Conservation (phyloP, 371 early-diverging fungal species). For the Mucor mucedo region DNA sequence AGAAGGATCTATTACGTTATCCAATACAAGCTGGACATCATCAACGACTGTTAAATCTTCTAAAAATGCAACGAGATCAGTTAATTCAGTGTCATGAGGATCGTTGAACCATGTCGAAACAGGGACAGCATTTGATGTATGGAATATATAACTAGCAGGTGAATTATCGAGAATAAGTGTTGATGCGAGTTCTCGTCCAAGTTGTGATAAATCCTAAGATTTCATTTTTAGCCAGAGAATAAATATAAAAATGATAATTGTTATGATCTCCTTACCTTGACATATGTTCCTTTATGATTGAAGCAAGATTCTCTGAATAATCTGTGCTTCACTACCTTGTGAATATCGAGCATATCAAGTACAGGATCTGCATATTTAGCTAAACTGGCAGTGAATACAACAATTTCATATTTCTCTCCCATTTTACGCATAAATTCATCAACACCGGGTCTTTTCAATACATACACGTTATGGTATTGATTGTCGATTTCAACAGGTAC, state of each 20-base stretch:
- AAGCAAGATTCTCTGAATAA: slow-evolving; percentile 96
- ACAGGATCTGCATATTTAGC: slow-evolving; percentile 98
- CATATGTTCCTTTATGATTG: slow-evolving; percentile 93
- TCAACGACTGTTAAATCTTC: slow-evolving; percentile 88
- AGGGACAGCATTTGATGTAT: slow-evolving; percentile 94
- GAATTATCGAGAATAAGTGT: slow-evolving; percentile 91
- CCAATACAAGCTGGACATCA: slow-evolving; percentile 87
- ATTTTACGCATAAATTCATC: slow-evolving; percentile 89
- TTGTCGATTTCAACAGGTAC: slow-evolving; percentile 92
- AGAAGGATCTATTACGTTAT: slow-evolving; percentile 41
- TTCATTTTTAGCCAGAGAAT: slow-evolving; percentile 4
- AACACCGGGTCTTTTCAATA: slow-evolving; percentile 94
- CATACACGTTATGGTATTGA: slow-evolving; percentile 92
- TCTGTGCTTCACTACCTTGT: slow-evolving; percentile 84
- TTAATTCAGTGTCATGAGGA: slow-evolving; percentile 92
- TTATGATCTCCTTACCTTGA: slow-evolving; percentile 70
- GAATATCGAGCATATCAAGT: slow-evolving; percentile 88
- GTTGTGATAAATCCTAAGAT: slow-evolving; percentile 74
- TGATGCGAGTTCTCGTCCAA: slow-evolving; percentile 84
- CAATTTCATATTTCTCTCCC: slow-evolving; percentile 90
- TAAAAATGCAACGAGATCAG: slow-evolving; percentile 92
- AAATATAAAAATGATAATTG: neutral
- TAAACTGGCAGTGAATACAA: slow-evolving; percentile 95
- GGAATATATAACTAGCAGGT: slow-evolving; percentile 93
- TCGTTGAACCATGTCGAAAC: slow-evolving; percentile 98